phyloP scores from a whole-genome alignment of 2,329 filamentous ascomycete genomes.

The Venturia carpophila region DNA sequence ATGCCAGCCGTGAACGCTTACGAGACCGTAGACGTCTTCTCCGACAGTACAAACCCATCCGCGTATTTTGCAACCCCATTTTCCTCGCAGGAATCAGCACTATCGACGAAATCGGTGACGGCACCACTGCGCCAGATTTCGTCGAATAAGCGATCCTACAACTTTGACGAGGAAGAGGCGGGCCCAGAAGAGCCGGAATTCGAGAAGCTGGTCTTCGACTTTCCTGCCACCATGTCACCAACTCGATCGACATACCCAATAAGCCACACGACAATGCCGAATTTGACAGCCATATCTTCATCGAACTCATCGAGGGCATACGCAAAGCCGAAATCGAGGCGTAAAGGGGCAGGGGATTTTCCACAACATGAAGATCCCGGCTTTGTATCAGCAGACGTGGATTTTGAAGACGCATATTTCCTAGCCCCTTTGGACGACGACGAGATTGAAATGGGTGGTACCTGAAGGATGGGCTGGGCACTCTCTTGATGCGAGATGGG shows the following conservation, averaged over 20 bases:
- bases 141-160: slow-evolving; percentile 35
- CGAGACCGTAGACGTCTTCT: slow-evolving; percentile 26
- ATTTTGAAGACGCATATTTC: slow-evolving; percentile 66
- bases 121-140: slow-evolving; percentile 28
- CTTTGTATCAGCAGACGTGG: slow-evolving; percentile 32
- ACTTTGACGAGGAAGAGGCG: slow-evolving; percentile 34
- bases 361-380: slow-evolving; percentile 27
- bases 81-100: slow-evolving; percentile 27
- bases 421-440: slow-evolving; percentile 27
- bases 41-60: slow-evolving; percentile 28
- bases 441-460: slow-evolving; percentile 21
- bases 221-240: neutral
- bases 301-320: neutral
- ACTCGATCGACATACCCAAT: slow-evolving; percentile 21
- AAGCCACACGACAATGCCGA: slow-evolving; percentile 20
- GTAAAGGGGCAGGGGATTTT: slow-evolving; percentile 29
- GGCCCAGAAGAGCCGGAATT: slow-evolving; percentile 32
- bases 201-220: slow-evolving; percentile 16
- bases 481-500: neutral
- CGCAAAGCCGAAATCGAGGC: slow-evolving; percentile 16
- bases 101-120: slow-evolving; percentile 25
- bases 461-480: neutral
- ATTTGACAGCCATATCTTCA: slow-evolving; percentile 13
- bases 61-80: slow-evolving; percentile 27
- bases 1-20: slow-evolving; percentile 7